A percentile compares a stretch with the other conserved stretches of the same genome.
phyloP scores from a whole-genome alignment of 345 rosid genomes.

The Bruguiera parviflora region DNA sequence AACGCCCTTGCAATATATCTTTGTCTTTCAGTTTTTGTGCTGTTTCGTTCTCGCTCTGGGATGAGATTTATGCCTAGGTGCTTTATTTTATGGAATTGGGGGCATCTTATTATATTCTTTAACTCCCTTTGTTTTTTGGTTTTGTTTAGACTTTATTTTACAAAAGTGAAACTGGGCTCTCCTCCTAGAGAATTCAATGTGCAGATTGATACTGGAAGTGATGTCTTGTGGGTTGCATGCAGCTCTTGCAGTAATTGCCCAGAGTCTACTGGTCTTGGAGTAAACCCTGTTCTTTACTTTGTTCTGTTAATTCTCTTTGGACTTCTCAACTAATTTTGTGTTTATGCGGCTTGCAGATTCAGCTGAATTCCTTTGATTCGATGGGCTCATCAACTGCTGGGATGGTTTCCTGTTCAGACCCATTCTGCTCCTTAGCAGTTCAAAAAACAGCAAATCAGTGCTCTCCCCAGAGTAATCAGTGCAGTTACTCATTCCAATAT shows the following conservation, averaged over 20 bases:
- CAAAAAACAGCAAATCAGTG: slow-evolving; percentile 71
- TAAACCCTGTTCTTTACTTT: slow-evolving; percentile 31
- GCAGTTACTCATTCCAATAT: slow-evolving; percentile 79
- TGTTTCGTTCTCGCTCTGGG: not conserved
- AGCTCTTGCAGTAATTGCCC: slow-evolving; percentile 81
- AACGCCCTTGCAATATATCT: slow-evolving; percentile 23
- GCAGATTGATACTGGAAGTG: slow-evolving; percentile 98
- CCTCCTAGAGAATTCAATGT: slow-evolving; percentile 95
- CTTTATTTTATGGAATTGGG: slow-evolving; percentile 4
- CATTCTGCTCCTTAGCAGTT: slow-evolving; percentile 32
- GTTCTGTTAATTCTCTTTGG: slow-evolving; percentile 5
- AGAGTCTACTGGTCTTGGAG: slow-evolving; percentile 84
- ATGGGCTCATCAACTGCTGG: slow-evolving; percentile 63
- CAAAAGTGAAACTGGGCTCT: slow-evolving; percentile 88
- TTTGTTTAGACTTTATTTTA: slow-evolving; percentile 77
- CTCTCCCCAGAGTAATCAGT: slow-evolving; percentile 56
- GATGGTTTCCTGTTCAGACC: slow-evolving; percentile 51
- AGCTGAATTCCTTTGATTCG: slow-evolving; percentile 71
- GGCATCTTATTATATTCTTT: not conserved
- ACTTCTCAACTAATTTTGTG: slow-evolving; percentile 3
- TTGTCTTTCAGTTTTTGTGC: slow-evolving; percentile 13
- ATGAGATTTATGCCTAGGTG: not conserved
- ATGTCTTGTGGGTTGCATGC: slow-evolving; percentile 88
- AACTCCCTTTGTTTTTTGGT: slow-evolving; percentile 10
- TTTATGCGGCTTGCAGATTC: slow-evolving; percentile 46